A percentile compares a stretch with the other conserved stretches of the same genome.
Conservation (phyloP, 352 stramenopile genomes). For the Phytophthora idaei region DNA sequence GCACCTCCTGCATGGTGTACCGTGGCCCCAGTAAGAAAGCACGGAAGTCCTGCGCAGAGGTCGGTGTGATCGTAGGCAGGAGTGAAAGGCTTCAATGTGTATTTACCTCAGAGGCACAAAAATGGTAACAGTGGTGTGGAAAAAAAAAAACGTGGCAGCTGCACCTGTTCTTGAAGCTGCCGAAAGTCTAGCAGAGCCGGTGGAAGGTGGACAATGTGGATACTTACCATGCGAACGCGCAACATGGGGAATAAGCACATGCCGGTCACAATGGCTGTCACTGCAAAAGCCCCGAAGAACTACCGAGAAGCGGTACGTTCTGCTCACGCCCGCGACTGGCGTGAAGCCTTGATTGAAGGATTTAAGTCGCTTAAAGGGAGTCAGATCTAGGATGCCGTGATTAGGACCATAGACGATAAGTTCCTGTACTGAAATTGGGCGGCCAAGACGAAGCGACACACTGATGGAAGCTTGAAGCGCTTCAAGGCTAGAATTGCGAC, state of each 20-base stretch:
- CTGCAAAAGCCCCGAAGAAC: not conserved
- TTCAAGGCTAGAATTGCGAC: not conserved
- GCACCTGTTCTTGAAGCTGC: not conserved
- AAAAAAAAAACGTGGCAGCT: not conserved
- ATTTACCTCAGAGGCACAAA: not conserved
- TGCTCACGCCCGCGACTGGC: not conserved
- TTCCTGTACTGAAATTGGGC: not conserved
- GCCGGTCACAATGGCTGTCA: not conserved
- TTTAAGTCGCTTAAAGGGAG: not conserved
- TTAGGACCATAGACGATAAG: not conserved
- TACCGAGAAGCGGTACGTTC: not conserved
- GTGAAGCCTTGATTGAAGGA: not conserved
- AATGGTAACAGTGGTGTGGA: not conserved
- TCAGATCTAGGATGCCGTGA: not conserved
- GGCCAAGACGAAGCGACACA: not conserved
- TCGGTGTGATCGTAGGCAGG: not conserved
- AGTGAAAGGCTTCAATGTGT: slow-evolving; percentile 8
- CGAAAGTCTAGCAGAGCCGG: not conserved
- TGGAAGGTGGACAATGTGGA: not conserved
- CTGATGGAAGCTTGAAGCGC: not conserved
- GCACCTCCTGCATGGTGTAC: slow-evolving; percentile 1
- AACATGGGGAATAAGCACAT: not conserved
- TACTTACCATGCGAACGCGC: not conserved
- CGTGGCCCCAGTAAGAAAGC: not conserved
- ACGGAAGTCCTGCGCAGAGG: not conserved